Evolutionary conservation across 495 filamentous ascomycete species (phyloP), one percentile per base, ranked within the genome.

Genomic region (Cercophora sp.): DNA sequence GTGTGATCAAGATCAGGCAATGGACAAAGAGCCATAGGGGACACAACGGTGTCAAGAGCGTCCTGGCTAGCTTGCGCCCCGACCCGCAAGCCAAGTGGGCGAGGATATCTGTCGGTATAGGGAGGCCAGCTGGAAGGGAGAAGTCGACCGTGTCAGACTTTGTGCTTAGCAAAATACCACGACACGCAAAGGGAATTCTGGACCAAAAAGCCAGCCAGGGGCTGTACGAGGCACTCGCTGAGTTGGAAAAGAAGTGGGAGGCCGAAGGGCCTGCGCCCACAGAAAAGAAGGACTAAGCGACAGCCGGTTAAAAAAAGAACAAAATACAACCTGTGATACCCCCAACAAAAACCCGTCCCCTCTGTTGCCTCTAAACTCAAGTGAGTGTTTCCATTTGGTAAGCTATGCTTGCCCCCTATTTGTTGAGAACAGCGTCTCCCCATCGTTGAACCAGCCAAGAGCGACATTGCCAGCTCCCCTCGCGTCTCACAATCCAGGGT

Each of bases 41-140:
- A 0, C 90, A 96, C 65, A 90, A 91, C 54, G 90, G 90, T 4
- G 54, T 96, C 34, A 88, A 85, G 65, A 87, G 83, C 61, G 72
- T 83, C 13, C 70, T 82, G 44, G 70, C 70, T 27, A 73, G 63
- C 46, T 47, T 89, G 44, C 61, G 64, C 15, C 60, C 62, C 4
- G 62, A 58, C 9, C 45, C 61, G 13, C 52, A 53, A 1, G 58
- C 52, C 29, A 26, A 47, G 16, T 75, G 70, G 65, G 64, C 67
- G 36, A 67, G 75, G 16, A 63, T 93, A 43, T 80, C 84, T 0
- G 67, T 91, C 3, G 88, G 88, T 3, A 91, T 91, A 61, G 88
- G 85, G 25, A 67, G 88, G 37, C 88, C 87, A 0, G 66, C 59
- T 20, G 79, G 70, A 45, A 73, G 85, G 52, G 81, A 83, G 32